Percentiles rank a stretch among this genome's conserved stretches.
Evolutionary conservation across 306 rosid genomes (phyloP).

Genomic region (Acacia crassicarpa): DNA sequence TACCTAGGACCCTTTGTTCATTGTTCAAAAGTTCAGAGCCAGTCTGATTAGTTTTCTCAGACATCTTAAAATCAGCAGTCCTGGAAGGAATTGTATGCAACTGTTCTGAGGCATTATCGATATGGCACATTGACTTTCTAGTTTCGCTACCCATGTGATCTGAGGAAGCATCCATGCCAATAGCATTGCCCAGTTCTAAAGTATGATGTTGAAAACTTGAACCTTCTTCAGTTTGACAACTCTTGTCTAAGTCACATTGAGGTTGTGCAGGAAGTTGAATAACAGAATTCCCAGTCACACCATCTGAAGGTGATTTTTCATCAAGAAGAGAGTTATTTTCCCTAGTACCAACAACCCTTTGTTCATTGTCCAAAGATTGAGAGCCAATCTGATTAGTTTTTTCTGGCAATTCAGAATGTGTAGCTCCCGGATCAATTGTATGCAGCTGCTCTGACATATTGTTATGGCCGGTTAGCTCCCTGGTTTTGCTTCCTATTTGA

Average conservation of each 20-base stretch:
- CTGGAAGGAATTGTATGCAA: conserved; percentile 34
- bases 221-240: not conserved
- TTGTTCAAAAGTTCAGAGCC: conserved; percentile 39
- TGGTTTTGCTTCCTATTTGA: not conserved
- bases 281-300: not conserved
- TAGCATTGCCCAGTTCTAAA: not conserved
- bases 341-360: conserved; percentile 29
- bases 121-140: conserved; percentile 5
- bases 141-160: not conserved
- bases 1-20: conserved; percentile 38
- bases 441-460: conserved; percentile 34
- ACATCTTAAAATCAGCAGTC: conserved; percentile 35
- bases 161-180: conserved; percentile 16
- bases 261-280: not conserved
- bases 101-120: conserved; percentile 26
- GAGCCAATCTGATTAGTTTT: conserved; percentile 35
- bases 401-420: conserved; percentile 33
- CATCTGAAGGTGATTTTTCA: conserved; percentile 41
- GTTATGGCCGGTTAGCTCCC: conserved; percentile 15
- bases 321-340: conserved; percentile 21
- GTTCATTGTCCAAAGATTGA: conserved; percentile 38
- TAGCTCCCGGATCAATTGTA: conserved; percentile 35
- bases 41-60: conserved; percentile 21
- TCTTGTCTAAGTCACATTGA: not conserved
- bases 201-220: conserved; percentile 26